Evolutionary conservation across 2,329 filamentous ascomycete genomes (phyloP).

Genomic region (Sporothrix euskadiensis): DNA sequence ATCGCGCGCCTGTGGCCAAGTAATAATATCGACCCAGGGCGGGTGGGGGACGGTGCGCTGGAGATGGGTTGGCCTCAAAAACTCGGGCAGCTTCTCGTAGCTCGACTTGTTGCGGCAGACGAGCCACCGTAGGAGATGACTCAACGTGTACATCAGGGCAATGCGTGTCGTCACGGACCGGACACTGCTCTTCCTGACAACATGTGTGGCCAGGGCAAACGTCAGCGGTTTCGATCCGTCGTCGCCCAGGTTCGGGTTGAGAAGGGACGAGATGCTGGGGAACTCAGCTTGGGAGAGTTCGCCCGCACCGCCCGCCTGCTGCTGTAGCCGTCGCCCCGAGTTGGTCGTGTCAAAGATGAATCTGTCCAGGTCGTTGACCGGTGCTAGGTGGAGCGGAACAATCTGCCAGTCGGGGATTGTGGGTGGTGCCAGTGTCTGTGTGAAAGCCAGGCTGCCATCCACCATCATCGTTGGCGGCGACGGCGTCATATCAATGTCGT

Average conservation of each 20-base stretch:
- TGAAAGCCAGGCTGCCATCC: neutral
- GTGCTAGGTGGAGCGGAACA: constrained; percentile 25
- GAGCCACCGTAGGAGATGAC: constrained; percentile 32
- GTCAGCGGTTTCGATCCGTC: constrained; percentile 25
- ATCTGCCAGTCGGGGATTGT: constrained; percentile 16
- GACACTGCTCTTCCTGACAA: constrained; percentile 19
- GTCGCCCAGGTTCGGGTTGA: constrained; percentile 31
- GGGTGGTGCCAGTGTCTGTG: neutral
- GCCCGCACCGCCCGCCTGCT: neutral
- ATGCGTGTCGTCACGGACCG: constrained; percentile 31
- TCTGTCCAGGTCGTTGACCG: constrained; percentile 22
- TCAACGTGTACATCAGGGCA: constrained; percentile 33
- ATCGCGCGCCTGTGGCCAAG: constrained; percentile 25
- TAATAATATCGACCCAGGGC: constrained; percentile 35
- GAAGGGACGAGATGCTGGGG: constrained; percentile 35
- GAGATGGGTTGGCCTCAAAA: constrained; percentile 34
- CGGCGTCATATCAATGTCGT: neutral
- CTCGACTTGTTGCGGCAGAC: constrained; percentile 34
- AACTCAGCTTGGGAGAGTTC: constrained; percentile 32
- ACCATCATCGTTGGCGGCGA: neutral
- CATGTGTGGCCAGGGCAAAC: constrained; percentile 19
- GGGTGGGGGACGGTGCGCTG: constrained; percentile 36
- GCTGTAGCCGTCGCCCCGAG: constrained; percentile 16
- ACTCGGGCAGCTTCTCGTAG: constrained; percentile 35
- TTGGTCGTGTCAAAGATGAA: constrained; percentile 25